Evolutionary conservation across 345 rosid species (phyloP), one percentile per base, ranked within the genome.

Genomic region (Orychophragmus violaceus): DNA sequence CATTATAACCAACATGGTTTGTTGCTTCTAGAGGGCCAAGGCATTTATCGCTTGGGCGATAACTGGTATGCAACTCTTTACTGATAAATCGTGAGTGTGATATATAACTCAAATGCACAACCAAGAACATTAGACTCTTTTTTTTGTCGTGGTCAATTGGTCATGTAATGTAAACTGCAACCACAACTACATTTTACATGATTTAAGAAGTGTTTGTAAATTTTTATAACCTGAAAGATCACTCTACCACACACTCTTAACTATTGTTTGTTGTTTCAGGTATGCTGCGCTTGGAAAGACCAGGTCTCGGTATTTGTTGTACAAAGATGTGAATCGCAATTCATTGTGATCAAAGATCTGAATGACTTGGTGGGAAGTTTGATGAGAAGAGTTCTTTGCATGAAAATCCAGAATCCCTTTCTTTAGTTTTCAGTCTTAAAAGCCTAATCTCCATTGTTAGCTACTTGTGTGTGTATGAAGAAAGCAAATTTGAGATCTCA

Each of bases 1-100:
- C 97, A 88, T 65, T 90, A 88, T 77, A 94, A 90, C 82, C 96
- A 90, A 70, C 97, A 94, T 64, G 99, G 97, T 33, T 74, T 90
- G 75, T 76, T 94, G 79, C 92, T 94, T 78, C 75, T 88, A 70
- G 99, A 90, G 78, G 95, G 99, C 66, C 95, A 82, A 73, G 97
- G 99, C 28, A 81, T 90, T 56, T 90, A 90, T 70, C 96, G 92
- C 10, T 77, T 94, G 75, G 99, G 90, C 8, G 84, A 88, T 70
- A 82, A 78, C 89, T 94, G 97, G 99, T 88, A 80, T 71, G 54
- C 30, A 22, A 42, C 42, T 61, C 42, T 77, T 0, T 13, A 27
- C 49, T 51, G 22, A 50, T 24, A 16, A 41, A 50, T 50, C 3
- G 19, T 19, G 50, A 46, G n/a, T 63, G 32, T n/a, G 8, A 54